A percentile compares a stretch with the other conserved stretches of the same genome.
phyloP scores from a whole-genome alignment of 352 stramenopile species.

The Phytophthora idaei region DNA sequence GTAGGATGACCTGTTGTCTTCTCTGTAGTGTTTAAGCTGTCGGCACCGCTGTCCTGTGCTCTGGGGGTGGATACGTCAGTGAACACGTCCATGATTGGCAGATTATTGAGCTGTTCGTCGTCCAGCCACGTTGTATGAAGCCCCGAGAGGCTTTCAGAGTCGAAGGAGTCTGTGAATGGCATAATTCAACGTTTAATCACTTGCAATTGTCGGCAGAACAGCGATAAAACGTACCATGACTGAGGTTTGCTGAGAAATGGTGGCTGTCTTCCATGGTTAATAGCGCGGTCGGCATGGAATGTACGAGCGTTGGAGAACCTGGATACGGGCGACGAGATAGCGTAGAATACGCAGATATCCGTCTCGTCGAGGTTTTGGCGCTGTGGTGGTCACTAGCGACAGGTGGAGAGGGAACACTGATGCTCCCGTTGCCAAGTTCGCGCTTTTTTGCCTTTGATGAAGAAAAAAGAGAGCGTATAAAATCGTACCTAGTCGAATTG shows the following conservation, averaged over 20 bases:
- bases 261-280: conserved; percentile 40
- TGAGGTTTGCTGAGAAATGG: conserved; percentile 22
- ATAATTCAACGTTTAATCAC: conserved; percentile 2
- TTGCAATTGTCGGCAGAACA: neutral
- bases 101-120: conserved; percentile 52
- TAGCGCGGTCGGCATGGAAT: conserved; percentile 33
- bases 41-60: conserved; percentile 29
- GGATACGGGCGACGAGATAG: conserved; percentile 3
- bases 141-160: conserved; percentile 36
- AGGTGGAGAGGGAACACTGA: conserved; percentile 1
- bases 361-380: neutral
- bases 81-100: conserved; percentile 43
- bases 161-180: conserved; percentile 31
- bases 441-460: conserved; percentile 23
- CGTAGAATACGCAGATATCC: neutral
- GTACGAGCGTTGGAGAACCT: conserved; percentile 5
- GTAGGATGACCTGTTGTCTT: conserved; percentile 39
- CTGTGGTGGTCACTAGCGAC: conserved; percentile 7
- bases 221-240: conserved; percentile 27
- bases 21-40: conserved; percentile 20
- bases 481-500: conserved; percentile 35
- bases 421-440: conserved; percentile 8
- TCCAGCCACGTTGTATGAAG: conserved; percentile 50
- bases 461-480: neutral
- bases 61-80: conserved; percentile 28